Percentiles rank a stretch among this genome's conserved stretches.
These are phyloP conservation scores for Xylariaceae sp. DNA, from an alignment of 2,329 filamentous ascomycete genomes.

Conservation along the genomic window DNA sequence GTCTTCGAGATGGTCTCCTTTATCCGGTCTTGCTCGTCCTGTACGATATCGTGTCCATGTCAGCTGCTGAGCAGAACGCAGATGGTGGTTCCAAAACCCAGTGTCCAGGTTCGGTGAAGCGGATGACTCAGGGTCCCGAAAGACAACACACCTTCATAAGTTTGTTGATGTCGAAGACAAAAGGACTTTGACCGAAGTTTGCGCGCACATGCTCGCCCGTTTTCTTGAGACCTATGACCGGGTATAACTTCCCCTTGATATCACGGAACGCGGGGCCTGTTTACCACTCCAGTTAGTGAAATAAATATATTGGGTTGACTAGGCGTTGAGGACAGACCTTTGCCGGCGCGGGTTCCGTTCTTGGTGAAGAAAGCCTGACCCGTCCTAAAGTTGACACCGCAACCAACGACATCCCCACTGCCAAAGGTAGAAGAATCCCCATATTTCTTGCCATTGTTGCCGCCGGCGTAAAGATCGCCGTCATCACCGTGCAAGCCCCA, in stretches of 20 bases:
- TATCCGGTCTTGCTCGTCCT: constrained; percentile 62
- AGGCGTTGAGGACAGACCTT: constrained; percentile 3
- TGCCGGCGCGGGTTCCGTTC: constrained; percentile 58
- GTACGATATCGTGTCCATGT: constrained; percentile 3
- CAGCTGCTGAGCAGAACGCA: not conserved
- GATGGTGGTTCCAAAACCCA: not conserved
- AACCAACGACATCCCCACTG: constrained; percentile 59
- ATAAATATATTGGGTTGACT: not conserved
- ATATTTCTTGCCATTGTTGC: constrained; percentile 56
- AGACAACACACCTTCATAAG: constrained; percentile 69
- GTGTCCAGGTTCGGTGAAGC: not conserved
- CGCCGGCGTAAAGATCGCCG: constrained; percentile 57
- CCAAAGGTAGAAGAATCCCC: constrained; percentile 49
- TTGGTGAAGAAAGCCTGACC: constrained; percentile 68
- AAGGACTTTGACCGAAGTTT: constrained; percentile 72
- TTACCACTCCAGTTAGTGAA: constrained; percentile 25
- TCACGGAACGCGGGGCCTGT: constrained; percentile 70
- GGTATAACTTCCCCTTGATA: constrained; percentile 64
- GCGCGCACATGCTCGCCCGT: constrained; percentile 58
- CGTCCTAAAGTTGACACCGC: constrained; percentile 63
- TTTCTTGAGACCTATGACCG: constrained; percentile 64
- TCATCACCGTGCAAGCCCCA: constrained; percentile 71
- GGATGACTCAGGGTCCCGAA: too few relatives aligned
- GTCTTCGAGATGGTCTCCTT: constrained; percentile 57
- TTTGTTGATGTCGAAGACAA: constrained; percentile 87